Base-by-base conservation (phyloP, 441 rosid species). In the Erodium trifolium region DNA sequence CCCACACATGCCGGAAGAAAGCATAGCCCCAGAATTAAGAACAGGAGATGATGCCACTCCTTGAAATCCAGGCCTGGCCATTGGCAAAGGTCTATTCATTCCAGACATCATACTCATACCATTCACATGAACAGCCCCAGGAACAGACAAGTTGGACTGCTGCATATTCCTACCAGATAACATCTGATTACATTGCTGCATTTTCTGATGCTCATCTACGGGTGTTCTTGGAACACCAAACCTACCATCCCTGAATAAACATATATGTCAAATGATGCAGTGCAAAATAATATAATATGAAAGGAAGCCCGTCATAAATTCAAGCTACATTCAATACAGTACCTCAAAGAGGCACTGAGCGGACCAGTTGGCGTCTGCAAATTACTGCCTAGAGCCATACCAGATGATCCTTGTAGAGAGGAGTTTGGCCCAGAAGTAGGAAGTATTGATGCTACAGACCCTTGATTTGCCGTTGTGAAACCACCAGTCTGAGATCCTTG, bases 171-270 rank as follows among this genome's bases (percentile, higher is more conserved):
- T 86, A 72, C 81, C 80, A 4, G 98, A 73, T 68, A 87, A 45
- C 85, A 88, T 81, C 74, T 86, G 98, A 82, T 84, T 88, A 76
- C 75, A 79, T 64, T 84, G 96, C 66, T 84, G 98, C 80, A 83
- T 77, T 74, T 89, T 81, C 63, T 91, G 97, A 72, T 88, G 98
- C 78, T 96, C 98, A 70, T 91, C 95, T 76, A 87, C 78, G 77
- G 97, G 75, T 70, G 92, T 77, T 79, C 89, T 85, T 62, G 90
- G 86, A 82, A 83, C 87, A 82, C 67, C 82, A 73, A 77, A 87
- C 82, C 93, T 88, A 73, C 91, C 82, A 80, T 91, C 96, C 91
- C 96, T 91, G 80, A 69, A 71, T 68, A 72, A 23, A 55, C 6
- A 57, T 8, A 57, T 9, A 57, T 51, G 67, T 29, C 76, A 69